Base-by-base conservation (phyloP, 2,329 filamentous ascomycete genomes). In the Chaetoscypha palmicola region DNA sequence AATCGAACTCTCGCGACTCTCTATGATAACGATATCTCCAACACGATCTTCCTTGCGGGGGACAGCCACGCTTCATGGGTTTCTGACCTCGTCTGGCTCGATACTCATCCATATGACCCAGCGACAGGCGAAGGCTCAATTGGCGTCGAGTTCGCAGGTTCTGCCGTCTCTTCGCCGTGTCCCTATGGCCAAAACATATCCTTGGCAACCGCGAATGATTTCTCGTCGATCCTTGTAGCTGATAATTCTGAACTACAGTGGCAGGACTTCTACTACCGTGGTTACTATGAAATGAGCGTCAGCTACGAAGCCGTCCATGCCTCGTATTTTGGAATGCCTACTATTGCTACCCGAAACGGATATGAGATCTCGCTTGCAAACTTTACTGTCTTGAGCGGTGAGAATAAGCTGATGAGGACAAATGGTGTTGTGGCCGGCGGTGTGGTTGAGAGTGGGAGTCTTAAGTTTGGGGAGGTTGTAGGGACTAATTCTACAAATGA, bases 251-350 rank as follows among this genome's bases (percentile, higher is more conserved):
- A 83, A 60, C 66, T 88, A 36, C 79, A 84, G 56, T 88, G 82
- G 83, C 77, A 81, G 53, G 83, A 87, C 45, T 62, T 79, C 5
- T 87, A 83, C 61, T 88, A 86, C 62, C 72, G 83, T 14, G 84
- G 83, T 1, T 88, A 88, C 64, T 86, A 79, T 53, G 74, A 83
- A 57, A 66, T 87, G 31, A 70, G 73, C 37, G 66, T 85, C 43
- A 68, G 65, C 16, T 68, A 74, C 17, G 68, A 80, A 9, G 65
- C 72, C 34, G 69, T 83, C 2, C 67, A 74, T n/a, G 82, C 82
- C 0, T 68, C 69, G 10, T 88, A 73, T 64, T 88, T 79, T 53
- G 83, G 79, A 31, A 57, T 74, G 57, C 80, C 81, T 0, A 79
- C 73, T 1, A 68, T 83, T 4, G 65, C 73, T 19, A 71, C 65